A percentile compares a stretch with the other conserved stretches of the same genome.
Conservation (phyloP, 441 rosid species). For the Viola pubescens region DNA sequence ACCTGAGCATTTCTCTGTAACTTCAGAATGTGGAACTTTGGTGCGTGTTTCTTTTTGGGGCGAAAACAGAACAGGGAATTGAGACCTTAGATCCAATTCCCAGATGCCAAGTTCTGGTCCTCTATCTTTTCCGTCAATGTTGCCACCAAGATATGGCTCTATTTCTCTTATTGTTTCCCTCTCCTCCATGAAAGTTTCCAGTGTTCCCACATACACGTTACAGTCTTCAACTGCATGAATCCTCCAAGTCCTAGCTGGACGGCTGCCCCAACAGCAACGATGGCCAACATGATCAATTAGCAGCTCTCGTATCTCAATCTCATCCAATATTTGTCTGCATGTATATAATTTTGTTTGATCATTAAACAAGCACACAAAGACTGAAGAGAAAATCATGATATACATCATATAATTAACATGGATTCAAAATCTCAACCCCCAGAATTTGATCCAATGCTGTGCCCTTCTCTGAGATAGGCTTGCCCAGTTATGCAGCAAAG, state of each 20-base stretch:
- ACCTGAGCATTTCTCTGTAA: conserved; percentile 78
- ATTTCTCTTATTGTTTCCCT: conserved; percentile 69
- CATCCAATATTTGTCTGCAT: conserved; percentile 74
- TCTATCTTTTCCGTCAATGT: conserved; percentile 43
- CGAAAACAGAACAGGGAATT: conserved; percentile 72
- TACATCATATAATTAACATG: no score
- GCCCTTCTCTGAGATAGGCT: no score
- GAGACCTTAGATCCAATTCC: conserved; percentile 72
- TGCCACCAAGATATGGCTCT: conserved; percentile 47
- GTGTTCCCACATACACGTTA: conserved; percentile 89
- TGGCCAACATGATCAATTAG: conserved; percentile 92
- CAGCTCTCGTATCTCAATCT: conserved; percentile 83
- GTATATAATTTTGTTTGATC: neutral
- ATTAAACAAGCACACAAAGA: no score
- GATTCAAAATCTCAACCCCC: no score
- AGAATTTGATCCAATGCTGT: no score
- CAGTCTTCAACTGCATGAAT: conserved; percentile 82
- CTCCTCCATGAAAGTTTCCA: conserved; percentile 84
- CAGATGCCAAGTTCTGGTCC: conserved; percentile 57
- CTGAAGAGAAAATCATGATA: no score
- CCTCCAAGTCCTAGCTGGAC: conserved; percentile 94
- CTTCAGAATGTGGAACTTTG: conserved; percentile 60
- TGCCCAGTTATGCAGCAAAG: no score
- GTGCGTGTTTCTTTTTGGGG: conserved; percentile 55
- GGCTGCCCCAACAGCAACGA: conserved; percentile 98